These are phyloP conservation scores for Hirschfeldia incana DNA, from an alignment of 345 rosid genomes.

Conservation along the genomic window DNA sequence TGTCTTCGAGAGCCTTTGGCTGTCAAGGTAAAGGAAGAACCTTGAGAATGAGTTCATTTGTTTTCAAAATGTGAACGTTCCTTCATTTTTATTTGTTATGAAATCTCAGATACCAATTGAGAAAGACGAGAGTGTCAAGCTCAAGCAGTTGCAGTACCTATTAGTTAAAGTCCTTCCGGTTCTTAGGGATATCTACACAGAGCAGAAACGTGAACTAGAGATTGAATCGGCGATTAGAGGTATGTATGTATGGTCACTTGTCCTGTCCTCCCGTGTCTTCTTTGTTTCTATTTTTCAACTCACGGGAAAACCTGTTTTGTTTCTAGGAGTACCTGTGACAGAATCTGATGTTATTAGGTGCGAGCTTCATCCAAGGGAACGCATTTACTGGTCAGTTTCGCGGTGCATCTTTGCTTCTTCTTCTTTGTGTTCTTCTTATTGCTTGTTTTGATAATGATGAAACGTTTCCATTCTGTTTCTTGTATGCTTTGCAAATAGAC, in stretches of 20 bases:
- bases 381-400: slow-evolving; percentile 31
- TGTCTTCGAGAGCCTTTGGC: slow-evolving; percentile 33
- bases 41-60: background rate
- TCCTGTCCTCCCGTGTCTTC: background rate
- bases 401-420: background rate
- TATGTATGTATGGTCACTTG: background rate
- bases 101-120: slow-evolving; percentile 7
- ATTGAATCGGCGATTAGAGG: slow-evolving; percentile 34
- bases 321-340: slow-evolving; percentile 27
- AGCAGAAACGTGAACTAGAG: slow-evolving; percentile 40
- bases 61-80: background rate
- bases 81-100: background rate
- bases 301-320: background rate
- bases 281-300: background rate
- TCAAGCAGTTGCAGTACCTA: slow-evolving; percentile 42
- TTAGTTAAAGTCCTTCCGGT: slow-evolving; percentile 38
- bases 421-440: background rate
- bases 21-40: slow-evolving; percentile 29
- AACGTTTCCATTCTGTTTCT: background rate
- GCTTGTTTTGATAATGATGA: background rate
- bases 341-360: slow-evolving; percentile 23
- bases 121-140: slow-evolving; percentile 22
- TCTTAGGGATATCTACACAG: slow-evolving; percentile 27
- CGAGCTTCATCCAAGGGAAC: slow-evolving; percentile 28
- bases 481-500: slow-evolving; percentile 9